A percentile compares a stretch with the other conserved stretches of the same genome.
Conservation (phyloP, 208 protist genomes). For the Leishmania amazonensis region DNA sequence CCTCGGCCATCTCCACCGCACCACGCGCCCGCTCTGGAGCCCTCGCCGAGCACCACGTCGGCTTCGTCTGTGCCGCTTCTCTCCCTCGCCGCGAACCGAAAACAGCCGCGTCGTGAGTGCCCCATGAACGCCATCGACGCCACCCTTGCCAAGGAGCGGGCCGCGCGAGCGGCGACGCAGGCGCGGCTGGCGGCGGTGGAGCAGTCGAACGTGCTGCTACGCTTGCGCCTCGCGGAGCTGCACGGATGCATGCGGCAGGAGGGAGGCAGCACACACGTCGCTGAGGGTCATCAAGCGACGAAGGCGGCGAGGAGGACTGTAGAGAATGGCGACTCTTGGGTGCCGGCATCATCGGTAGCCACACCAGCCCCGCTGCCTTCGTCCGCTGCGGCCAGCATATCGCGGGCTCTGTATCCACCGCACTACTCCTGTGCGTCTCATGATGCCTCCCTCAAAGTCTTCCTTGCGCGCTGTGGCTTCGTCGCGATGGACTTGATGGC, state of each 20-base stretch:
- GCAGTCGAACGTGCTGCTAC: slow-evolving; percentile 21
- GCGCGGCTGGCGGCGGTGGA: slow-evolving; percentile 13
- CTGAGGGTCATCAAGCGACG: not conserved
- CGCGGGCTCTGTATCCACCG: slow-evolving; percentile 14
- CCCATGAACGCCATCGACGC: not conserved
- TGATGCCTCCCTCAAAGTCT: slow-evolving; percentile 13
- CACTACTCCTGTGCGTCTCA: slow-evolving; percentile 11
- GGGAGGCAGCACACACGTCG: not conserved
- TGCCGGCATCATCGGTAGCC: not conserved
- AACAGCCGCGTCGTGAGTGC: not conserved
- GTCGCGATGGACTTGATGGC: slow-evolving; percentile 4
- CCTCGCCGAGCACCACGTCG: not conserved
- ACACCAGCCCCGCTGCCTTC: not conserved
- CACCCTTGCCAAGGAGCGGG: not conserved
- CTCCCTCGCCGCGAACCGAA: not conserved
- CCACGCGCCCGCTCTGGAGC: not conserved
- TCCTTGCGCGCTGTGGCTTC: slow-evolving; percentile 32
- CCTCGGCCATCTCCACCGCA: not conserved
- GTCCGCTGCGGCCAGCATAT: not conserved
- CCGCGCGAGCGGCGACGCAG: not conserved
- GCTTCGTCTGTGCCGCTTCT: not conserved
- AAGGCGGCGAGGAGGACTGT: not conserved
- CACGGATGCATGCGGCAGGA: not conserved
- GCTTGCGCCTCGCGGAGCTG: slow-evolving; percentile 17
- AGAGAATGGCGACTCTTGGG: too few species aligned